Evolutionary conservation across 1,284 basidiomycete species (phyloP), one percentile per base, ranked within the genome.

Genomic region (Cutaneotrichosporon dermatis): DNA sequence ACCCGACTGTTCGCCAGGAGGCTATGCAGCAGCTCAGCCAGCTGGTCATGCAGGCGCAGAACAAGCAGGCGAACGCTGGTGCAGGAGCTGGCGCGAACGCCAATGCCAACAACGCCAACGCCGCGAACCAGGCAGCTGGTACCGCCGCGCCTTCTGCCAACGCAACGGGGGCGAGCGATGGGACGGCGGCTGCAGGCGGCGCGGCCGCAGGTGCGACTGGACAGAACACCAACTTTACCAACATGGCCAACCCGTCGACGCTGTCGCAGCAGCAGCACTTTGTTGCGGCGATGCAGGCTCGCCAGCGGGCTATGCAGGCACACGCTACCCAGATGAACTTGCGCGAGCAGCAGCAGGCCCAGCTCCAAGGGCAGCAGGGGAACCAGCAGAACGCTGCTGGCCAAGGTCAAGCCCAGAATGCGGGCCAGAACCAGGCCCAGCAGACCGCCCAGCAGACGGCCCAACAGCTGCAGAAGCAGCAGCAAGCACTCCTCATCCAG

Each of bases 21-120:
- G 63, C 63, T 6, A 51, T 59, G 42, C 44, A 53, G 44, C 63
- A 64, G 57, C 57, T 64, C 25, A 51, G 54, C 42, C 55, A 51
- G 35, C 54, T 64, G 13, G 44, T 64, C 35, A 43, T 54, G n/a
- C 57, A 58, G 54, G 52, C 49, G 13, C 54, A 56, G 46, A 55
- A 59, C 39, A 54, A 54, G 42, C 40, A 50, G 15, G 35, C 55
- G 12, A 49, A 51, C 16, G 49, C 49, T 5, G 49, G 41, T 6
- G 41, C 34, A 33, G 49, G 40, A 2, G 37, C 55, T 1, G 55
- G 46, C 2, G 8, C 40, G n/a, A 50, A 42, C 40, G n/a, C 51
- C 0, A 25, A 25, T 16, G 53, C 43, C 5, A 48, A 41, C 45
- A 58, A 50, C 11, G 15, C 15, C 35, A 51, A 13, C 16, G 55